A percentile compares a stretch with the other conserved stretches of the same genome.
Evolutionary conservation across 140 eudicot species (phyloP).

Genomic region (Senecio squalidus): DNA sequence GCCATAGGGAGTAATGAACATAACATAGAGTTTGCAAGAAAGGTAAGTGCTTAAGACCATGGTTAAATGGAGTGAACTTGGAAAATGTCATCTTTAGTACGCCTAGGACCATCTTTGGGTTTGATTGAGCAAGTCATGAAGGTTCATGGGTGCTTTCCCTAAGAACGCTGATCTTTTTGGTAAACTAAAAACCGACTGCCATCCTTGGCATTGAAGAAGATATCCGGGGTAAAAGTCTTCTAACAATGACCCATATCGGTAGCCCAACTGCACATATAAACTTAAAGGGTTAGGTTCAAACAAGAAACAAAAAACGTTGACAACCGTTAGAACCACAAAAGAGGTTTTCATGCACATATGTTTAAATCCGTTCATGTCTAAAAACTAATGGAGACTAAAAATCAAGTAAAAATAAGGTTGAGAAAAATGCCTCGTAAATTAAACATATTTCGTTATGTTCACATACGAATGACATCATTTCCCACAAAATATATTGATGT

Average conservation of each 20-base stretch:
- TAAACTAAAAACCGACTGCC: conserved; percentile 43
- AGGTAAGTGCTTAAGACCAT: conserved; percentile 34
- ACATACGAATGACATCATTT: too few relatives aligned
- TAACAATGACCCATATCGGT: conserved; percentile 50
- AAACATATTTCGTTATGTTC: too few relatives aligned
- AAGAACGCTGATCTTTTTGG: conserved; percentile 60
- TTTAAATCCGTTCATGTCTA: too few relatives aligned
- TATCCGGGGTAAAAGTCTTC: conserved; percentile 62
- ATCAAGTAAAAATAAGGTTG: too few relatives aligned
- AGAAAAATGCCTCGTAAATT: too few relatives aligned
- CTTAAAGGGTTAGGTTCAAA: neutral
- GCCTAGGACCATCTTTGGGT: conserved; percentile 57
- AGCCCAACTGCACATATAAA: conserved; percentile 42
- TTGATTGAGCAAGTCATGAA: conserved; percentile 45
- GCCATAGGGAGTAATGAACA: conserved; percentile 43
- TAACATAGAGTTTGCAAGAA: conserved; percentile 30
- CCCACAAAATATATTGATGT: too few relatives aligned
- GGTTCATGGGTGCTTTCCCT: conserved; percentile 50
- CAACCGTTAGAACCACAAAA: too few relatives aligned
- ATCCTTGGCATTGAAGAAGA: conserved; percentile 56
- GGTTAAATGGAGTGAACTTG: conserved; percentile 40
- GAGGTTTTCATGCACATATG: too few relatives aligned
- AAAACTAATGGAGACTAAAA: too few relatives aligned
- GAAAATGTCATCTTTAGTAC: conserved; percentile 43
- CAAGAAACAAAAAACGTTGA: neutral